A percentile compares a stretch with the other conserved stretches of the same genome.
Conservation (phyloP, 306 rosid species). For the Geum urbanum region DNA sequence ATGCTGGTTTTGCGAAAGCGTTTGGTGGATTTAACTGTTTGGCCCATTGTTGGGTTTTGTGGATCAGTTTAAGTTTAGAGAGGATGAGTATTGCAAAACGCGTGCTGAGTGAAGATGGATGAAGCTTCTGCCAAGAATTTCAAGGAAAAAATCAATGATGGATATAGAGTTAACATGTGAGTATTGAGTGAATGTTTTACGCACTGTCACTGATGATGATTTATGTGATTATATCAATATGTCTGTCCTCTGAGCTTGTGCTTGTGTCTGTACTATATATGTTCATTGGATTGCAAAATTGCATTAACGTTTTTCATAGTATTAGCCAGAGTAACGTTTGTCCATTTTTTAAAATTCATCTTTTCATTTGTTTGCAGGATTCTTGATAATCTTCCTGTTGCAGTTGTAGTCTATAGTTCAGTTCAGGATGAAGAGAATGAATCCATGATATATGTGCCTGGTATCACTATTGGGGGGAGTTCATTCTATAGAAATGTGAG, state of each 20-base stretch:
- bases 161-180: constrained; percentile 88
- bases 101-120: constrained; percentile 46
- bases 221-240: neutral
- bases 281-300: neutral
- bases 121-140: constrained; percentile 76
- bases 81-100: constrained; percentile 73
- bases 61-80: constrained; percentile 79
- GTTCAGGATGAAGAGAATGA: constrained; percentile 38
- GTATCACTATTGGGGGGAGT: constrained; percentile 79
- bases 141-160: constrained; percentile 86
- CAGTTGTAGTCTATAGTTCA: constrained; percentile 45
- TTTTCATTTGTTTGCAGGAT: constrained; percentile 49
- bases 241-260: neutral
- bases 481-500: constrained; percentile 61
- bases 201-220: neutral
- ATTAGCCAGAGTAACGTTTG: neutral
- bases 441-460: constrained; percentile 80
- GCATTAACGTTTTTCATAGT: neutral
- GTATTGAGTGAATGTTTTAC: constrained; percentile 12
- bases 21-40: neutral
- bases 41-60: neutral
- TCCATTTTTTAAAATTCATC: neutral
- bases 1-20: neutral
- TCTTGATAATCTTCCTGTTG: constrained; percentile 93
- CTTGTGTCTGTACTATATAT: neutral